Percentiles rank a stretch among this genome's conserved stretches.
These are phyloP conservation scores for fission yeast (Schizosaccharomyces pombe) DNA, from an alignment of 805 yeast species.

Conservation along the genomic window DNA sequence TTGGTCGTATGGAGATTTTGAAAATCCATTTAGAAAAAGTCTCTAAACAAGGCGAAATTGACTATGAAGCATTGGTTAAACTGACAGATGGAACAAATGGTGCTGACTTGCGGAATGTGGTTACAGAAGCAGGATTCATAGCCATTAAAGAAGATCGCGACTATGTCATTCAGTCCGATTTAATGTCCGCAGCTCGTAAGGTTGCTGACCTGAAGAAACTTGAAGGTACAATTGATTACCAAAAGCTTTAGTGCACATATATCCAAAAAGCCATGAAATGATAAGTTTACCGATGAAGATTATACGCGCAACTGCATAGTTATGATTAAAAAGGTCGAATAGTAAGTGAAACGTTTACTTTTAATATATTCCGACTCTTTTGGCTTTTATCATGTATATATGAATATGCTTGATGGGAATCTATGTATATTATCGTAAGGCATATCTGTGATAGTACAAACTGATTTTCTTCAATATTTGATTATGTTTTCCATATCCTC, in stretches of 20 bases:
- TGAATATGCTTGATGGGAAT: too few species aligned
- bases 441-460: too few species aligned
- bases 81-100: constrained; percentile 99
- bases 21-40: constrained; percentile 77
- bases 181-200: constrained; percentile 95
- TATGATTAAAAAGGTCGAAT: too few species aligned
- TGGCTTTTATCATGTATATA: too few species aligned
- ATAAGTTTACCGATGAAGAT: neutral
- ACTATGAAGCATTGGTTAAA: constrained; percentile 71
- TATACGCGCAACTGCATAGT: neutral
- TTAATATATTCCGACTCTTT: too few species aligned
- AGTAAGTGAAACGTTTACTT: too few species aligned
- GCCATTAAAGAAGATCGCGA: constrained; percentile 96
- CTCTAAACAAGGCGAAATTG: constrained; percentile 81
- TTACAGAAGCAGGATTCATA: constrained; percentile 96
- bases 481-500: too few species aligned
- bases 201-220: constrained; percentile 90
- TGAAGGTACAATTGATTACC: constrained; percentile 88
- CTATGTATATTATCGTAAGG: too few species aligned
- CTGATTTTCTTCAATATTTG: too few species aligned
- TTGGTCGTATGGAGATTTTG: constrained; percentile 78
- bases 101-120: constrained; percentile 88
- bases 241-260: constrained; percentile 38
- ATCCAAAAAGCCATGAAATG: neutral
- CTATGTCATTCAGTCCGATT: constrained; percentile 73